Evolutionary conservation across 106 monocot genomes (phyloP).

Genomic region (Posidonia australis): DNA sequence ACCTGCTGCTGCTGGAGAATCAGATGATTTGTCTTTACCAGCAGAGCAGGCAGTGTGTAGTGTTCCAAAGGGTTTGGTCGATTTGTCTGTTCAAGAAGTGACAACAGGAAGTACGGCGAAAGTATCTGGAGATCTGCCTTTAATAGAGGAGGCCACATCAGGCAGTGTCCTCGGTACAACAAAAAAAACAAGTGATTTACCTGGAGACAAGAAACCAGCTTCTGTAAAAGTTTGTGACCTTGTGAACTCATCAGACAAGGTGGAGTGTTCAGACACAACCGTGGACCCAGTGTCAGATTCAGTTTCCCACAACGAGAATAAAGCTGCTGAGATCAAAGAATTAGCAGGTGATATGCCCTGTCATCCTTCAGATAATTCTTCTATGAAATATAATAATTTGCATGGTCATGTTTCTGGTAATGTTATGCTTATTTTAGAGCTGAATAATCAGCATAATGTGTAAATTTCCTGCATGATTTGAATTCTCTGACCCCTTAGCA

Average conservation of each 20-base stretch:
- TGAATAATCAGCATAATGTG: background rate
- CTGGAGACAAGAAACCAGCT: conserved; percentile 14
- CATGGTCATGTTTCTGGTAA: background rate
- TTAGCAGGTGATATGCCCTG: background rate
- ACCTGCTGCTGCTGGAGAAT: conserved; percentile 5
- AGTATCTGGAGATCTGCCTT: conserved; percentile 8
- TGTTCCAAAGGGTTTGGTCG: conserved; percentile 13
- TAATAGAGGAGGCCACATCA: background rate
- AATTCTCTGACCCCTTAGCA: too few relatives aligned
- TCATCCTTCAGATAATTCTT: background rate
- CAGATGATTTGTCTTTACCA: conserved; percentile 5
- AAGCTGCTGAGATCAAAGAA: conserved; percentile 3
- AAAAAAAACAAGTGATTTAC: conserved; percentile 10
- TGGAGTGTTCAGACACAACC: background rate
- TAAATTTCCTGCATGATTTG: too few relatives aligned
- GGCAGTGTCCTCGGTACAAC: background rate
- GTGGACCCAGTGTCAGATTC: background rate
- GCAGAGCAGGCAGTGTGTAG: conserved; percentile 1
- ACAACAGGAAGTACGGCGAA: conserved; percentile 4
- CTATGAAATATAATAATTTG: background rate
- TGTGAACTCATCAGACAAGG: conserved; percentile 5
- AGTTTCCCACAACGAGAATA: background rate
- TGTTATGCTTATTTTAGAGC: background rate
- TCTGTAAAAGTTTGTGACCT: conserved; percentile 7
- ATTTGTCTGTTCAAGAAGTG: conserved; percentile 7